Evolutionary conservation across 305 asterid genomes (phyloP).

Genomic region (Solanum chacoense): DNA sequence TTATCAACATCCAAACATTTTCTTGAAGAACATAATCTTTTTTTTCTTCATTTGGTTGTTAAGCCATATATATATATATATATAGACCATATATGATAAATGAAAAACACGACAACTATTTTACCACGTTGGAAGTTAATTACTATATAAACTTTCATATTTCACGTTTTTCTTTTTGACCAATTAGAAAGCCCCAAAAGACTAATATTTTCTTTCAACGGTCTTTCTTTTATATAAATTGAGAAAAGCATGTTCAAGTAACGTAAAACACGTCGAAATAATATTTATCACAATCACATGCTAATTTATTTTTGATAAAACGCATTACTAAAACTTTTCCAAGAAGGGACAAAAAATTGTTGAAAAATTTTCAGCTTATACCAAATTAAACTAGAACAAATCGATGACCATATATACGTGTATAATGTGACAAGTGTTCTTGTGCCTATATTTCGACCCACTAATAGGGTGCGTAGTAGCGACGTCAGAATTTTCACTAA

Average conservation of each 20-base stretch:
- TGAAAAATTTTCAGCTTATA: neutral
- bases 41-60: no score
- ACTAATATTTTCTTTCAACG: neutral
- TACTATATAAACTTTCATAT: neutral
- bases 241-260: neutral
- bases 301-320: neutral
- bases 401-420: neutral
- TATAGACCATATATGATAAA: no score
- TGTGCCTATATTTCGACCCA: neutral
- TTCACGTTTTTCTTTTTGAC: neutral
- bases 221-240: neutral
- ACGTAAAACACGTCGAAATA: neutral
- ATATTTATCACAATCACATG: neutral
- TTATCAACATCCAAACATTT: no score
- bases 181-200: neutral
- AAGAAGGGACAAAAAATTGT: neutral
- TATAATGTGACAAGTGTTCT: neutral
- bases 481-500: neutral
- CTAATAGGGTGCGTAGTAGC: no score
- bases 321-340: neutral
- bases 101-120: neutral
- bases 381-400: neutral
- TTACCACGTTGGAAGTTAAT: neutral
- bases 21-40: no score
- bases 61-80: no score